Base-by-base conservation (phyloP, 1,284 basidiomycete species). In the Austroboletus novae-zelandiae region DNA sequence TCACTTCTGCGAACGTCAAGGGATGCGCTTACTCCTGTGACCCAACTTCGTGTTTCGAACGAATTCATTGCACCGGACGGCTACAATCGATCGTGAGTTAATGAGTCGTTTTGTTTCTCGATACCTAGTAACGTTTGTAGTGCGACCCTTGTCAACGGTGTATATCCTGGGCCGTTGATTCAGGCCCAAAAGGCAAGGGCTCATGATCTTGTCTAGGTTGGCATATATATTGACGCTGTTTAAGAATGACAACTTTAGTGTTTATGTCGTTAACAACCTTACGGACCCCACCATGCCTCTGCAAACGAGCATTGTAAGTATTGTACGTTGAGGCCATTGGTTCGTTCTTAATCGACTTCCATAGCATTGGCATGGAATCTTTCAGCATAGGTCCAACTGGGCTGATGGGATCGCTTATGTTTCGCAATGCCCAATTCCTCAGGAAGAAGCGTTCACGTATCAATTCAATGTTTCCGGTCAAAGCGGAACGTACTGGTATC, bases 331-430 rank as follows among this genome's bases (percentile, higher is more conserved):
- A 9, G 10, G 20, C 31, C 32, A 2, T 6, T 9, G 25, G 18
- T n/a, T 1, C 4, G 23, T 32, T 1, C 23, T 51, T 35, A 57
- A 15, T 10, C 31, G 15, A 13, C 25, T 39, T 13, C 25, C 13
- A 40, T 40, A 72, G 69, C 67, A 69, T 36, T 71, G 70, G 69
- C 67, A 69, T 23, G 70, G 69, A 7, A 48, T 69, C 9, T 53
- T 39, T 29, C 69, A 69, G 43, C 36, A 47, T 15, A 34, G 44
- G 11, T 59, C 68, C 30, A 71, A 69, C 36, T 68, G 58, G 54
- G 67, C 65, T 5, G 69, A 72, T 14, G 67, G 70, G 23, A 37
- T 31, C 7, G 25, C 69, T 52, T 66, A 11, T 47, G 55, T 62
- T 58, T 68, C 65, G 7, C 70, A 78, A 43, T 69, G 67, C 17